Base-by-base conservation (phyloP, 2,329 filamentous ascomycete species). In the Mollisia scopiformis region DNA sequence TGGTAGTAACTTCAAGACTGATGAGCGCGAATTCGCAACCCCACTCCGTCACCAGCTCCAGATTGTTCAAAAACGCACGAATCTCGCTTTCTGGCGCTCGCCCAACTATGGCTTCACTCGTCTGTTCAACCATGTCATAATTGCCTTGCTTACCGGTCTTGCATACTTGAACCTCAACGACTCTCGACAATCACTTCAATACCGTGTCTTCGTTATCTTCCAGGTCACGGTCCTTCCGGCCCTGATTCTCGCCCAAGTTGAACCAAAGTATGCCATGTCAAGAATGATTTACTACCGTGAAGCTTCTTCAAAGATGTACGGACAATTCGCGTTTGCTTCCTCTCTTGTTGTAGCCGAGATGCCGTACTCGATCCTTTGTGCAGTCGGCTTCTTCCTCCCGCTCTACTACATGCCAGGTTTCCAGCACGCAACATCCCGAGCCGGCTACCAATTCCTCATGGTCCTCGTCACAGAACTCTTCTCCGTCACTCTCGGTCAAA, bases 71-170 rank as follows among this genome's bases (percentile, higher is more conserved):
- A 81, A 78, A 60, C 87, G 93, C 59, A 92, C 88, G 66, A 90
- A 92, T 74, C 79, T 92, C 3, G 84, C 90, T 0, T 94, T 91
- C 79, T 97, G 91, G 91, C 84, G 93, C 43, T 91, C 89, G 1
- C 91, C 91, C 35, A 93, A 96, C 78, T 97, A 97, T 74, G 88
- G 92, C 55, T 95, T 96, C 75, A 96, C 92, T 0, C 86, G 92
- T 19, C 79, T 96, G 19, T 96, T 94, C 80, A 93, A 90, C 72
- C 92, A 96, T 73, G 79, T 94, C 62, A 84, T 87, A 62, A 90
- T 96, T 66, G 88, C 90, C 1, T 72, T 96, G 14, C 78, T 96
- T 58, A 92, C 89, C 0, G 93, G 93, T 68, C 82, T 96, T 13
- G 89, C 89, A 33, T 97, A 90, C 74, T 80, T 96, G 51, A 84